A percentile compares a stretch with the other conserved stretches of the same genome.
These are phyloP conservation scores for Brassica cretica DNA, from an alignment of 345 rosid species.

Conservation along the genomic window DNA sequence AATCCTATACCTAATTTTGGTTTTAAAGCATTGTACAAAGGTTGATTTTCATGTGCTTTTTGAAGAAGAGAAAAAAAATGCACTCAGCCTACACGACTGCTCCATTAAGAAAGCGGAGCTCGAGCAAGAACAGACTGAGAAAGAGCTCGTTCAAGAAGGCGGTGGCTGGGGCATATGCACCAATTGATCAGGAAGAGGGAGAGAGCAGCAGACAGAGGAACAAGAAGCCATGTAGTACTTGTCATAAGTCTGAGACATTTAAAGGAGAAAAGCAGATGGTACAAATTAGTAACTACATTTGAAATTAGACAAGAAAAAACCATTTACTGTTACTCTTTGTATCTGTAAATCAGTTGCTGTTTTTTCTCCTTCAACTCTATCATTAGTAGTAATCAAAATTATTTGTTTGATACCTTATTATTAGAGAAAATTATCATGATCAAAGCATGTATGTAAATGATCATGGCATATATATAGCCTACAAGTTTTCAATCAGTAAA, in stretches of 20 bases:
- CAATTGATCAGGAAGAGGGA: constrained; percentile 45
- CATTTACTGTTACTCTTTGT: constrained; percentile 47
- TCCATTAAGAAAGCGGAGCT: constrained; percentile 63
- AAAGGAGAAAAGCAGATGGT: constrained; percentile 86
- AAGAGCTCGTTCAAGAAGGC: constrained; percentile 40
- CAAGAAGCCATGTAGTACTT: constrained; percentile 51
- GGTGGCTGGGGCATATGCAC: constrained; percentile 24
- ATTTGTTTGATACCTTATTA: not conserved
- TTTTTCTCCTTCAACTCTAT: not conserved
- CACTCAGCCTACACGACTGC: constrained; percentile 71
- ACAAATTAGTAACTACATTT: constrained; percentile 50
- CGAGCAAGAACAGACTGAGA: constrained; percentile 60
- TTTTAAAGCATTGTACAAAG: not conserved
- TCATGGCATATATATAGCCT: not conserved
- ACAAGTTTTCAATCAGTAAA: not conserved
- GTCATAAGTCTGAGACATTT: constrained; percentile 45
- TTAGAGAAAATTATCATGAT: not conserved
- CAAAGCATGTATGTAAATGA: not conserved
- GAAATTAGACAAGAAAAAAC: constrained; percentile 86
- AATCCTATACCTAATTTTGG: not conserved
- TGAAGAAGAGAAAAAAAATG: constrained; percentile 73
- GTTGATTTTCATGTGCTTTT: constrained; percentile 28
- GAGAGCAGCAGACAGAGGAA: constrained; percentile 65
- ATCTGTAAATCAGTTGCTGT: constrained; percentile 20
- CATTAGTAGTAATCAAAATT: too few species aligned